A percentile compares a stretch with the other conserved stretches of the same genome.
phyloP scores from a whole-genome alignment of 768 basidiomycete species.

The Leucosporidium scottii region DNA sequence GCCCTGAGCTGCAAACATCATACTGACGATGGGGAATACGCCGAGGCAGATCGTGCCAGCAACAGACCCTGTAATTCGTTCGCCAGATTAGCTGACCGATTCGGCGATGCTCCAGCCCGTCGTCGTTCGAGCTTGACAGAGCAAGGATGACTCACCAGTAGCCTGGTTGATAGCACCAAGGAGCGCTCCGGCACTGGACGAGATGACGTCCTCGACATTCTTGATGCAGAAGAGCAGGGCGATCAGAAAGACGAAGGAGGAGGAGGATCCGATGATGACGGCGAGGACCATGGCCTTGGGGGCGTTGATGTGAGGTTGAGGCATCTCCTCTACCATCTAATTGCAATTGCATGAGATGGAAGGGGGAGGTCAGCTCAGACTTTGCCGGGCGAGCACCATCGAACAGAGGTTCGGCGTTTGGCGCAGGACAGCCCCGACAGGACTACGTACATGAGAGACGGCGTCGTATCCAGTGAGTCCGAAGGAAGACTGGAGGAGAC shows the following conservation, averaged over 20 bases:
- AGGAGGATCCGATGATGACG: slow-evolving; percentile 29
- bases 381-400: too few relatives aligned
- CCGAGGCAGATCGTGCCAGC: slow-evolving; percentile 19
- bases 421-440: too few relatives aligned
- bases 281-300: slow-evolving; percentile 36
- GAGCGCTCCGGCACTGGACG: slow-evolving; percentile 27
- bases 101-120: too few relatives aligned
- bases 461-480: slow-evolving; percentile 25
- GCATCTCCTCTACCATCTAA: slow-evolving; percentile 22
- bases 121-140: neutral
- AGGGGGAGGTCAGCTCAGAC: too few relatives aligned
- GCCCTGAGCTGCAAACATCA: slow-evolving; percentile 22
- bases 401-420: neutral
- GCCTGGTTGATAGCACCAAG: slow-evolving; percentile 34
- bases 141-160: slow-evolving; percentile 9
- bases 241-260: slow-evolving; percentile 32
- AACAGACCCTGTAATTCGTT: neutral
- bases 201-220: slow-evolving; percentile 29
- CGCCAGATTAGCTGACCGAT: neutral
- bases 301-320: slow-evolving; percentile 15
- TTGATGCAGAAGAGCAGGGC: slow-evolving; percentile 35
- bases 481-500: slow-evolving; percentile 35
- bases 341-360: too few relatives aligned
- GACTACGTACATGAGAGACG: slow-evolving; percentile 21
- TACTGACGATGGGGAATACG: slow-evolving; percentile 27